Evolutionary conservation across 495 filamentous ascomycete species (phyloP).

Genomic region (Neurospora tetrasperma): DNA sequence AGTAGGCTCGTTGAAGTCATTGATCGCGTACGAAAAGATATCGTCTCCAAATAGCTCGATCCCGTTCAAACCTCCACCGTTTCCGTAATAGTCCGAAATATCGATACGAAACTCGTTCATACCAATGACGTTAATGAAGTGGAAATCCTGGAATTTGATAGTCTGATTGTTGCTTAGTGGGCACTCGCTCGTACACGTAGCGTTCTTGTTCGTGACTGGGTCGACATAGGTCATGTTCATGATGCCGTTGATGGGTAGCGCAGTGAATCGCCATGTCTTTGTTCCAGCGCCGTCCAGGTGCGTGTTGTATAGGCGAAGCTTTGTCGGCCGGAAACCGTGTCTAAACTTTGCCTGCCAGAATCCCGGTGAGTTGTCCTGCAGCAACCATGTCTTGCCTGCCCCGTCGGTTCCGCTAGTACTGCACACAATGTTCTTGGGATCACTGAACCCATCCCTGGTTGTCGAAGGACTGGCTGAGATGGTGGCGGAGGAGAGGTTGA

Average conservation of each 20-base stretch:
- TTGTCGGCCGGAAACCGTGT: constrained; percentile 75
- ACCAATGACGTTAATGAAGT: constrained; percentile 75
- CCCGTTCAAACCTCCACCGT: constrained; percentile 76
- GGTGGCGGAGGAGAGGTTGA: constrained; percentile 71
- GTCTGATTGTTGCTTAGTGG: constrained; percentile 58
- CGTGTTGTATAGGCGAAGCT: constrained; percentile 83
- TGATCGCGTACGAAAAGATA: constrained; percentile 73
- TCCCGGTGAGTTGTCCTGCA: constrained; percentile 69
- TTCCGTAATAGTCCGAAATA: constrained; percentile 75
- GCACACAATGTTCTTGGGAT: constrained; percentile 81
- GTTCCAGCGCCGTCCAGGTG: constrained; percentile 78
- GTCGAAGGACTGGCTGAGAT: constrained; percentile 57
- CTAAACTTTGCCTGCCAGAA: constrained; percentile 76
- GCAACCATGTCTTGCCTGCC: constrained; percentile 68
- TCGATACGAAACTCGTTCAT: constrained; percentile 86
- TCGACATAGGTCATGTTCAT: constrained; percentile 94
- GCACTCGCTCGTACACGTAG: constrained; percentile 66
- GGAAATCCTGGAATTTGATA: constrained; percentile 74
- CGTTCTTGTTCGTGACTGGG: constrained; percentile 50
- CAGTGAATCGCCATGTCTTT: constrained; percentile 71
- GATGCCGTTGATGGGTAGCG: constrained; percentile 77
- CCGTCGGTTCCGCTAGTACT: constrained; percentile 55
- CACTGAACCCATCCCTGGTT: constrained; percentile 52
- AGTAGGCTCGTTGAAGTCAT: constrained; percentile 77
- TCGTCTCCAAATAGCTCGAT: constrained; percentile 87